Evolutionary conservation across 2,329 filamentous ascomycete species (phyloP).

Genomic region (Ilyonectria robusta): DNA sequence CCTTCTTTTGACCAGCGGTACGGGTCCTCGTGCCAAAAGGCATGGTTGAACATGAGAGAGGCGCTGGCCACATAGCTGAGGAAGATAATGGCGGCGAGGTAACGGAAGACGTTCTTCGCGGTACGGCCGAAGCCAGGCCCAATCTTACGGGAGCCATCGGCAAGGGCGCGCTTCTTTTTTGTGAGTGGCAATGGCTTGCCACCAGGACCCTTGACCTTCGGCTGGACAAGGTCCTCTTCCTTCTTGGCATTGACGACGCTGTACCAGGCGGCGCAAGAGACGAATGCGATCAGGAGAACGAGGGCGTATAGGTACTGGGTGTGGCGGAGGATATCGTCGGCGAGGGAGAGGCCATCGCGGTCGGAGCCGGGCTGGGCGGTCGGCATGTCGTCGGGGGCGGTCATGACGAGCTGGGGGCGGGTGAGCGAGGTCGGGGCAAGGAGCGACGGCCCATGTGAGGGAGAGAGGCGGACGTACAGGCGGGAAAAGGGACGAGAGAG

Average conservation of each 20-base stretch:
- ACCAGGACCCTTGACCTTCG: slow-evolving; percentile 79
- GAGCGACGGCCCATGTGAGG: slow-evolving; percentile 43
- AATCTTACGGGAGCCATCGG: slow-evolving; percentile 60
- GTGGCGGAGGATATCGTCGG: slow-evolving; percentile 60
- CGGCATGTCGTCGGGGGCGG: slow-evolving; percentile 51
- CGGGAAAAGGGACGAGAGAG: slow-evolving; percentile 27
- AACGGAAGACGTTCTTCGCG: slow-evolving; percentile 81
- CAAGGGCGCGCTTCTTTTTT: slow-evolving; percentile 67
- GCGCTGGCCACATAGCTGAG: slow-evolving; percentile 84
- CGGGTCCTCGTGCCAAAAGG: slow-evolving; percentile 65
- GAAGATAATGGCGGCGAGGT: slow-evolving; percentile 78
- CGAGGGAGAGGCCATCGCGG: slow-evolving; percentile 45
- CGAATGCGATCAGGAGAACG: slow-evolving; percentile 66
- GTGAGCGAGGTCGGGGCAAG: slow-evolving; percentile 44
- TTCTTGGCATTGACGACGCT: slow-evolving; percentile 67
- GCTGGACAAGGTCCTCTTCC: slow-evolving; percentile 62
- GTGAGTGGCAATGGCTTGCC: slow-evolving; percentile 86
- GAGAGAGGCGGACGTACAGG: slow-evolving; percentile 21
- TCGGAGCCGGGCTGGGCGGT: slow-evolving; percentile 44
- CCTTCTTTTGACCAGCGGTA: slow-evolving; percentile 59
- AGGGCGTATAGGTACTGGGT: slow-evolving; percentile 68
- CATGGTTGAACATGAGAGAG: slow-evolving; percentile 80
- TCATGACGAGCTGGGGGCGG: slow-evolving; percentile 52
- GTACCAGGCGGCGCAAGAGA: slow-evolving; percentile 65
- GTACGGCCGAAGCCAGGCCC: slow-evolving; percentile 73